Percentiles rank a stretch among this genome's conserved stretches.
phyloP scores from a whole-genome alignment of 164 flowering plant species.

The Paratinospora sagittata region DNA sequence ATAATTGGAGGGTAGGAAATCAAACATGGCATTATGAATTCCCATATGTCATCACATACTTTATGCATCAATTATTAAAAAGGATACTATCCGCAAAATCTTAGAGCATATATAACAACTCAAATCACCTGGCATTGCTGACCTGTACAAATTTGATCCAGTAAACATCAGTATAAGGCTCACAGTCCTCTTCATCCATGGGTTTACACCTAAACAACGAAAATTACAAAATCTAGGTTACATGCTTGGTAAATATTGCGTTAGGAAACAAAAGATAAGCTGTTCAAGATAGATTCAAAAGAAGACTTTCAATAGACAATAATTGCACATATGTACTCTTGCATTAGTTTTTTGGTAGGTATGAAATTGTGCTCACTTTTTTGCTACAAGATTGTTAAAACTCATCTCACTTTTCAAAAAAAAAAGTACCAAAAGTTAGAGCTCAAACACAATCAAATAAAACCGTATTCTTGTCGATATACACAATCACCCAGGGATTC shows the following conservation, averaged over 20 bases:
- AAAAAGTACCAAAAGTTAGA: no score
- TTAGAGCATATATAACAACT: background rate
- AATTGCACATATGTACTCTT: background rate
- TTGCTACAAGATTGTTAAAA: no score
- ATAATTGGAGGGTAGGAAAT: no score
- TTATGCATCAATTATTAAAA: background rate
- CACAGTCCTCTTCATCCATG: slow-evolving; percentile 94
- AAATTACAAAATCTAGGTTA: background rate
- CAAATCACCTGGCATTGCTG: slow-evolving; percentile 73
- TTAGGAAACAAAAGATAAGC: background rate
- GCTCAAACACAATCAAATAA: no score
- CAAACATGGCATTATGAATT: background rate
- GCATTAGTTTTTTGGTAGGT: background rate
- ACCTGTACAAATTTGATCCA: slow-evolving; percentile 69
- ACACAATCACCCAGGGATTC: no score
- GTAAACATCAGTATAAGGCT: slow-evolving; percentile 75
- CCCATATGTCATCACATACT: background rate
- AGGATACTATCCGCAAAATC: background rate
- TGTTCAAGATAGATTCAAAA: background rate
- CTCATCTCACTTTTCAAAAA: no score
- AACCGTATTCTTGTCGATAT: no score
- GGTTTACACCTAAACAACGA: slow-evolving; percentile 58
- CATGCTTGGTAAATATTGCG: background rate
- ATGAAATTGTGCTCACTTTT: no score
- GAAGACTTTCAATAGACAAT: background rate